Conservation (phyloP, 2,329 filamentous ascomycete genomes). For the Pleurostoma richardsiae region DNA sequence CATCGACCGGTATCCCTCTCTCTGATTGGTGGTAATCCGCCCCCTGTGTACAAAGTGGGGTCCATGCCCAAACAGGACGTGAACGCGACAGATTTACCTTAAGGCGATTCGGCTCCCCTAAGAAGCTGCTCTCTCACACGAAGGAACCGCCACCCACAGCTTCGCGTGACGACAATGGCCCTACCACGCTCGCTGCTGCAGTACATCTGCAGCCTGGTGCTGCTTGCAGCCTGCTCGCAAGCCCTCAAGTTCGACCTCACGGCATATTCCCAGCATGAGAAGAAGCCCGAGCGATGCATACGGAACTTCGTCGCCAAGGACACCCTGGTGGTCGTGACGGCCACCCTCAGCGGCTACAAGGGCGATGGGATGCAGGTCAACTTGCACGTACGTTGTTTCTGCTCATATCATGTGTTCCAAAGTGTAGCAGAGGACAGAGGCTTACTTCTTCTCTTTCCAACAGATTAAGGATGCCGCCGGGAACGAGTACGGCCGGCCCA, state of each 20-base stretch:
- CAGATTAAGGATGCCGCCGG: slow-evolving; percentile 93
- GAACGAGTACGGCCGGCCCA: slow-evolving; percentile 91
- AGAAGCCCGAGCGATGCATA: slow-evolving; percentile 79
- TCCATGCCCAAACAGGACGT: too few species aligned
- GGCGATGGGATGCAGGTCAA: slow-evolving; percentile 92
- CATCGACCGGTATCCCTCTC: too few species aligned
- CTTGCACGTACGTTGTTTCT: slow-evolving; percentile 66
- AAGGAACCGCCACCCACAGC: not conserved
- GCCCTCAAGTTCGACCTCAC: slow-evolving; percentile 93
- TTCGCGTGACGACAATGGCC: slow-evolving; percentile 35
- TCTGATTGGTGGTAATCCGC: too few species aligned
- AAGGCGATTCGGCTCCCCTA: not conserved
- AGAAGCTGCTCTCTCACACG: slow-evolving; percentile 1
- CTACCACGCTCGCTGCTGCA: slow-evolving; percentile 47
- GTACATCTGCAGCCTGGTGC: slow-evolving; percentile 52
- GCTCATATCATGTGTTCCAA: too few species aligned
- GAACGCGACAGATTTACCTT: slow-evolving; percentile 16
- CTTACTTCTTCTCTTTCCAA: not conserved
- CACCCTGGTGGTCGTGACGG: slow-evolving; percentile 92
- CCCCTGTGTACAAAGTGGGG: too few species aligned
- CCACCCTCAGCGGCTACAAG: slow-evolving; percentile 76
- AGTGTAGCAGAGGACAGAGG: too few species aligned
- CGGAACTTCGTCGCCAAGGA: slow-evolving; percentile 92
- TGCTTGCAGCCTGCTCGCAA: slow-evolving; percentile 47
- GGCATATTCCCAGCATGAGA: slow-evolving; percentile 58